Conservation (phyloP, 352 stramenopile genomes). For the Elongisporangium anandrum region DNA sequence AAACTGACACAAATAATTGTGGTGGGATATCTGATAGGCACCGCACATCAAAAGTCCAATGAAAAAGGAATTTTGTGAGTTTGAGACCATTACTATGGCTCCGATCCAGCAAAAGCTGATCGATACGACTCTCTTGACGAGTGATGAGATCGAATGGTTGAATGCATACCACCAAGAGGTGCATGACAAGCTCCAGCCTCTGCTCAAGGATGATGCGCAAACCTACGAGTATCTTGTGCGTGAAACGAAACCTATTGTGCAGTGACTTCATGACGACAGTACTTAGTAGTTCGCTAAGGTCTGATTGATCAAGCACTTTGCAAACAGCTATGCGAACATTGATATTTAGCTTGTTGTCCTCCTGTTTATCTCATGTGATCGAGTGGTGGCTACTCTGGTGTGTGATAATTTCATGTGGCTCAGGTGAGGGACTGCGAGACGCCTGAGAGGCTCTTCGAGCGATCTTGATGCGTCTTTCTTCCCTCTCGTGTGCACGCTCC, state of each 20-base stretch:
- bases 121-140: slow-evolving; percentile 87
- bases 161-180: slow-evolving; percentile 93
- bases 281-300: background rate
- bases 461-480: slow-evolving; percentile 25
- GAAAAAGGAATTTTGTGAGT: slow-evolving; percentile 92
- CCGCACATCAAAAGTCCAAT: slow-evolving; percentile 57
- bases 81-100: slow-evolving; percentile 96
- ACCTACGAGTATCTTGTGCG: slow-evolving; percentile 71
- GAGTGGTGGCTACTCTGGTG: background rate
- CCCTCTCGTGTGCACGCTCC: slow-evolving; percentile 38
- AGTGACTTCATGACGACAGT: background rate
- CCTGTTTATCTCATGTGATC: background rate
- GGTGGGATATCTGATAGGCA: slow-evolving; percentile 31
- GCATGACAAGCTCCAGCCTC: slow-evolving; percentile 87
- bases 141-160: slow-evolving; percentile 94
- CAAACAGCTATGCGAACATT: background rate
- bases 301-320: background rate
- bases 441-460: slow-evolving; percentile 23
- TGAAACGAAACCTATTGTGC: slow-evolving; percentile 62
- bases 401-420: background rate
- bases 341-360: slow-evolving; percentile 3
- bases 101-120: slow-evolving; percentile 99
- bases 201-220: slow-evolving; percentile 67
- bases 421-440: slow-evolving; percentile 32
- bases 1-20: too few relatives aligned